Evolutionary conservation across 371 early-diverging fungal species (phyloP), one percentile per base, ranked within the genome.

Genomic region (Apophysomyces elegans): DNA sequence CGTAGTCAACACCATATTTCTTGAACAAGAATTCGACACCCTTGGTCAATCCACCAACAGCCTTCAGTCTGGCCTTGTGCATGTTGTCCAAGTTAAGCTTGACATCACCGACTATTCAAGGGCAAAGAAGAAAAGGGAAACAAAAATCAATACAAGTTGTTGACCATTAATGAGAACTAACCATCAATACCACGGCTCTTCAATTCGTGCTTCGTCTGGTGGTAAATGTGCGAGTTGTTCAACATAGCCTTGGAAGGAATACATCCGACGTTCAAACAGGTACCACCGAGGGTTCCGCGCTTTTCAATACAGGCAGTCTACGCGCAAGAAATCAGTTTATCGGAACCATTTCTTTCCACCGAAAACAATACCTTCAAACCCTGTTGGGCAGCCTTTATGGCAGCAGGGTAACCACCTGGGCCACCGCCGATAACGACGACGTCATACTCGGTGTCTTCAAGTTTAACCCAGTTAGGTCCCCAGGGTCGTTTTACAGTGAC

Each of bases 231-330:
- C 41, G 98, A 95, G 90, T 98, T 97, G 91, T 99, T 88, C 76
- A 99, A 89, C 78, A 99, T 90, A 64, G 99, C 93, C 85, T 99
- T 99, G 67, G 98, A 98, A 39, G 99, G 99, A 81, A 99, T 99
- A 86, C 99, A 99, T 54, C 99, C 99, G 50, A 98, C 97, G 78
- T 99, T 99, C 71, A 99, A 82, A 84, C 99, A 99, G 45, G 99
- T 99, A 64, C 99, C 99, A 73, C 99, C 99, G 14, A 99, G 88
- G 37, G 95, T 67, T 39, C 96, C 98, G 67, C 99, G 95, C 84
- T 93, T 95, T 84, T 99, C 98, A 63, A 98, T 89, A 78, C 98
- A 97, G 32, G 97, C 98, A 45, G 93, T 92, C 96, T 96, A 86
- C 3, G 14, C 41, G 13, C 13, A 18, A 56, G 12, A 68, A 37